A percentile compares a stretch with the other conserved stretches of the same genome.
Conservation (phyloP, 1,284 basidiomycete species). For the Heterobasidion occidentale region DNA sequence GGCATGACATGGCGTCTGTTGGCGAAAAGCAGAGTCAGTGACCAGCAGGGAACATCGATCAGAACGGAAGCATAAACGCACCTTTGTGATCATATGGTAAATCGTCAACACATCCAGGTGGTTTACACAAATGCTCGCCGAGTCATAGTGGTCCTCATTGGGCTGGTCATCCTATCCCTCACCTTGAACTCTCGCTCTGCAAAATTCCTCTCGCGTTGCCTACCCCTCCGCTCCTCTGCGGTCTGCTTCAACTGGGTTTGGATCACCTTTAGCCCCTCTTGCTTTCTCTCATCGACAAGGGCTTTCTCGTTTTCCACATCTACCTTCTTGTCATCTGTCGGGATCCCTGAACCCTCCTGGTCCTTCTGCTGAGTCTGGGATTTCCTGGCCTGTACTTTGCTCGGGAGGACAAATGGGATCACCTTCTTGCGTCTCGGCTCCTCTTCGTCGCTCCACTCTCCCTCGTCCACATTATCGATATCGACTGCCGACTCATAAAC, state of each 20-base stretch:
- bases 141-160: background rate
- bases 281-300: background rate
- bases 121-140: background rate
- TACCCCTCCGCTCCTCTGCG: background rate
- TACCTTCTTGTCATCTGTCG: background rate
- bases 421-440: constrained; percentile 10
- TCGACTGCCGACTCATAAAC: constrained; percentile 42
- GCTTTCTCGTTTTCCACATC: background rate
- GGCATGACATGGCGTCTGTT: too few species aligned
- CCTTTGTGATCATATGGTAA: too few species aligned
- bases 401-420: constrained; percentile 8
- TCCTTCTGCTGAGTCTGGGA: too few species aligned
- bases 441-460: background rate
- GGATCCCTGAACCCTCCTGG: too few species aligned
- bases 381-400: background rate
- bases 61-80: too few species aligned
- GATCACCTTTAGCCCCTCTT: background rate
- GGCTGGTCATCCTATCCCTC: background rate
- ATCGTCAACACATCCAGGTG: too few species aligned
- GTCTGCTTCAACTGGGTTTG: too few species aligned
- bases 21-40: too few species aligned
- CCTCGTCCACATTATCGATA: constrained; percentile 23
- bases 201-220: background rate
- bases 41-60: too few species aligned
- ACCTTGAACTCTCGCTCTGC: background rate